A percentile compares a stretch with the other conserved stretches of the same genome.
These are phyloP conservation scores for Botrytis squamosa DNA, from an alignment of 2,329 filamentous ascomycete species.

Conservation along the genomic window DNA sequence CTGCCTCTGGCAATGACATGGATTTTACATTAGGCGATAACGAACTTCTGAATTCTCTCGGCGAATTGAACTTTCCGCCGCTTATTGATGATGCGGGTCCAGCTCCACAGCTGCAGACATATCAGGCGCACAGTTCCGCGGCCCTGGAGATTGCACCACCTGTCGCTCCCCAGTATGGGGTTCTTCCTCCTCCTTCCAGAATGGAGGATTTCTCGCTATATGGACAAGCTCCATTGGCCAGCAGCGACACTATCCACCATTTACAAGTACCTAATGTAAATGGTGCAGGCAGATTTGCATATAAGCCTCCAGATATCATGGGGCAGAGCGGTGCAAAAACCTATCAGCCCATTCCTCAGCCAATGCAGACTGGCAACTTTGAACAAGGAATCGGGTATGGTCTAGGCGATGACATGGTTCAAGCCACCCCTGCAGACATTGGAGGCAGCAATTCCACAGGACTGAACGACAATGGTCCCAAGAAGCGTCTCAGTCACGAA, in stretches of 20 bases:
- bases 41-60: rapidly evolving
- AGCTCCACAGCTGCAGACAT: neutral
- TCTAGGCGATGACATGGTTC: neutral
- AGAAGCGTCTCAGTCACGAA: neutral
- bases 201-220: neutral
- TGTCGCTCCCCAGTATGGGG: rapidly evolving
- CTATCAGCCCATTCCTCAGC: neutral
- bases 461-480: neutral
- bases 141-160: neutral
- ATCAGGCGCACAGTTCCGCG: neutral
- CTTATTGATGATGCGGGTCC: rapidly evolving
- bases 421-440: neutral
- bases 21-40: neutral
- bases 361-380: neutral
- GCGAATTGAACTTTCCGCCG: neutral
- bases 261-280: neutral
- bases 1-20: neutral
- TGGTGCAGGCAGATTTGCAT: rapidly evolving
- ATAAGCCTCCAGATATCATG: neutral
- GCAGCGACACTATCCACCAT: rapidly evolving
- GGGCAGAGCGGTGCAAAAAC: rapidly evolving
- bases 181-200: neutral
- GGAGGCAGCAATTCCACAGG: neutral
- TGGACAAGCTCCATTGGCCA: neutral
- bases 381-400: rapidly evolving